Evolutionary conservation across 805 yeast genomes (phyloP), one percentile per base, ranked within the genome.

Genomic region (Yarrowia hollandica): DNA sequence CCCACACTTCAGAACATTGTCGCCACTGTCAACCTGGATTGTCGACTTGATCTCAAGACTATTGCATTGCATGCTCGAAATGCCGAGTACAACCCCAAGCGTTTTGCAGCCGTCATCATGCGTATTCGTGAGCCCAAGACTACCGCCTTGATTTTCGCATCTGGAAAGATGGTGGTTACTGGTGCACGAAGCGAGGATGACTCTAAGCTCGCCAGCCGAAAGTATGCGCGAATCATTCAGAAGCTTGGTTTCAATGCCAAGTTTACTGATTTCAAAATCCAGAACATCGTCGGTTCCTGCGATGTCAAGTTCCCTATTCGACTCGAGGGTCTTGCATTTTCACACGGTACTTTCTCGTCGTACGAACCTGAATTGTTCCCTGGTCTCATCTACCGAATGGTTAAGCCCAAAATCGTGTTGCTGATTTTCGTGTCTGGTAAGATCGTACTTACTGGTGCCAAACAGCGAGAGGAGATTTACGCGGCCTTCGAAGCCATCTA

Each of bases 91-190:
- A 94, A 94, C 69, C 99, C 99, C 55, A 90, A 72, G 72, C 96
- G 99, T 78, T 94, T 94, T 77, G 99, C 99, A 12, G 99, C 99
- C 61, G 99, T 94, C 52, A 94, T 94, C 67, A 94, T 94, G 99
- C 88, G 99, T 80, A 94, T 94, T 67, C 83, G 99, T 74, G 99
- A 94, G 72, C 99, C 99, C 15, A 94, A 94, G 73, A 94, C 99
- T 0, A 94, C 99, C 1, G 98, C 99, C 0, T 79, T 94, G 66
- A 94, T 94, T 65, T 94, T 94, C 73, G 99, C 99, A 1, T 90
- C 97, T 1, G 99, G 99, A 69, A 94, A 94, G 74, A 94, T 94
- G 99, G 99, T 94, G 66, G 99, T 94, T 14, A 94, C 98, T 26
- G 99, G 99, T 82, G 99, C 99, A 21, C 94, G 94, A 74, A 87